Base-by-base conservation (phyloP, 2,329 filamentous ascomycete species). In the Colletotrichum lupini region DNA sequence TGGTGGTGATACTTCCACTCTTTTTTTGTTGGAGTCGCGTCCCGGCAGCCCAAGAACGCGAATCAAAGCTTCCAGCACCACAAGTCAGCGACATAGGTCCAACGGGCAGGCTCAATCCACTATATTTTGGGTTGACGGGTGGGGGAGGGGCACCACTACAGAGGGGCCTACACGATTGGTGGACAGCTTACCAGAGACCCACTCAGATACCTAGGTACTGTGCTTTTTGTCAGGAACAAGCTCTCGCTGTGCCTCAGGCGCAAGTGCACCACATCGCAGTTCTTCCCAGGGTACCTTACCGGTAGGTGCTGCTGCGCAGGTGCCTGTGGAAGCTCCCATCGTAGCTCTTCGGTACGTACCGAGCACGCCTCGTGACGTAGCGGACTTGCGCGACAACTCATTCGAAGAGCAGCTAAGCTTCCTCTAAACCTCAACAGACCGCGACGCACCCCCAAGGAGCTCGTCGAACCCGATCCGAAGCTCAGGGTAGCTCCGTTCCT, bases 321-420 rank as follows among this genome's bases (percentile, higher is more conserved):
- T 12, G 46, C 32, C 19, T 30, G 42, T 22, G 22, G 56, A 52
- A 61, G 35, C 58, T 60, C 32, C 22, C 32, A 11, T 16, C 35
- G 63, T 26, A 49, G 26, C 28, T 30, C 24, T n/a, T 26, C 16
- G 19, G 65, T 72, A 72, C 69, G 69, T 72, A 72, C 69, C 66
- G 24, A 55, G 2, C 58, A 55, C 59, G 30, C 69, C 69, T 68
- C 71, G 67, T 73, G 71, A 73, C 71, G 71, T 73, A 73, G 71
- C 71, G 49, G 67, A 61, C 26, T 62, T 35, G 35, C 66, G 37
- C 14, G 46, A 35, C 52, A 72, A 8, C 46, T 58, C 59, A 24
- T 42, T 56, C 46, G 16, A 24, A 70, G 19, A 49, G 42, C 16
- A 49, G 67, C 67, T 73, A 53, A 70, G 67, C 67, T 73, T n/a